Evolutionary conservation across 2,329 filamentous ascomycete species (phyloP).

Genomic region (Gnomoniopsis sp.): DNA sequence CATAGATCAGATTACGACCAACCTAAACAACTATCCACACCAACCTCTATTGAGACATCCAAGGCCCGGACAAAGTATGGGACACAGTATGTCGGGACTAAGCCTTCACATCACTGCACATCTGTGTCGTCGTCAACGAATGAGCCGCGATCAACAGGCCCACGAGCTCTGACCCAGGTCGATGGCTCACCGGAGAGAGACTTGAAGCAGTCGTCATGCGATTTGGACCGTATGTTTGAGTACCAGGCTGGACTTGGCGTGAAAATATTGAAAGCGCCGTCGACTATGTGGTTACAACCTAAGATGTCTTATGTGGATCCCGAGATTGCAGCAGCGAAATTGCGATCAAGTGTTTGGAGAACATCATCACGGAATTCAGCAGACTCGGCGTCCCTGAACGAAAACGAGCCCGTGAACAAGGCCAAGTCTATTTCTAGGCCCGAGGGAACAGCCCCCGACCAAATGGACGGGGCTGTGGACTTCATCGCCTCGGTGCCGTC

Average conservation of each 20-base stretch:
- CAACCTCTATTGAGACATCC: not conserved
- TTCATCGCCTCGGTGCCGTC: not conserved
- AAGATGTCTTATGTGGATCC: not conserved
- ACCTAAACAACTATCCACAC: not conserved
- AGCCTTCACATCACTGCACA: not conserved
- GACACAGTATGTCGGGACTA: not conserved
- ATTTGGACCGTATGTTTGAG: constrained; percentile 2
- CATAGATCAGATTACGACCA: not conserved
- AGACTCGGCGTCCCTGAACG: not conserved
- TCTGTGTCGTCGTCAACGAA: not conserved
- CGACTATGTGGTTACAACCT: constrained; percentile 13
- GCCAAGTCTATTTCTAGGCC: not conserved
- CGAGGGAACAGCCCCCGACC: not conserved
- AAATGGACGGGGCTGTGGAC: constrained; percentile 14
- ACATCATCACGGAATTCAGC: constrained; percentile 2
- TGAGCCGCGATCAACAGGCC: not conserved
- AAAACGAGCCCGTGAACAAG: not conserved
- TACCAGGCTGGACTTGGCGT: constrained; percentile 5
- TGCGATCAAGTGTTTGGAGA: constrained; percentile 1
- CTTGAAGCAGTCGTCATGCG: not conserved
- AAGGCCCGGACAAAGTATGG: not conserved
- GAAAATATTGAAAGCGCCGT: constrained; percentile 15
- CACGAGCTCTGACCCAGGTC: not conserved
- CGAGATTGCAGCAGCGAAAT: not conserved
- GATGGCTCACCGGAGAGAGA: not conserved